phyloP scores from a whole-genome alignment of 2,329 filamentous ascomycete genomes.

The Capronia americana region DNA sequence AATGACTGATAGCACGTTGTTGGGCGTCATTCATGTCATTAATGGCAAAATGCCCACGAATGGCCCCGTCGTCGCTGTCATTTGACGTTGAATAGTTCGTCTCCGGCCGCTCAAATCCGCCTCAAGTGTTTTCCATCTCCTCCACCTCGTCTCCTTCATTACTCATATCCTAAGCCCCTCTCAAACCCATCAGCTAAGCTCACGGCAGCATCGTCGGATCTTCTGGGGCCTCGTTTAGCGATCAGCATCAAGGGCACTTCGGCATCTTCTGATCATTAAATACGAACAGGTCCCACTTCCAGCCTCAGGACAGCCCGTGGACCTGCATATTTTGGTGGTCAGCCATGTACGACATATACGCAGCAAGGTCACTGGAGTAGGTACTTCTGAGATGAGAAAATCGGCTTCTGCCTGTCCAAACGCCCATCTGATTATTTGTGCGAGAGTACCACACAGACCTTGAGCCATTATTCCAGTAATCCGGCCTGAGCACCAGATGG shows the following conservation, averaged over 20 bases:
- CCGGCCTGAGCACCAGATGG: constrained; percentile 7
- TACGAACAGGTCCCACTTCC: background rate
- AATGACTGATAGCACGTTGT: background rate
- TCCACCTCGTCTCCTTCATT: background rate
- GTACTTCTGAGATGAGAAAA: constrained; percentile 18
- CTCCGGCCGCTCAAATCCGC: constrained; percentile 4
- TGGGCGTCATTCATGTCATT: background rate
- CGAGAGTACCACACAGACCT: constrained; percentile 1
- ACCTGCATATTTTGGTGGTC: constrained; percentile 14
- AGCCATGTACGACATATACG: constrained; percentile 13
- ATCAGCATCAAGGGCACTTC: background rate
- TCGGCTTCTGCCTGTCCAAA: background rate
- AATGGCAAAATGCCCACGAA: background rate
- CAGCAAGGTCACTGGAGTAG: background rate
- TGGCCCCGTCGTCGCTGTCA: background rate
- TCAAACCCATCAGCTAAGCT: background rate
- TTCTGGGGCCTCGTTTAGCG: background rate
- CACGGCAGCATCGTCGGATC: background rate
- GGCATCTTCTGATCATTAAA: background rate
- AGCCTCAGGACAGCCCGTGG: background rate
- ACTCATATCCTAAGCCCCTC: background rate
- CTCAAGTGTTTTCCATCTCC: background rate
- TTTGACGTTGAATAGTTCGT: background rate
- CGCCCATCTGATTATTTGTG: background rate
- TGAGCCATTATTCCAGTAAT: constrained; percentile 11